These are phyloP conservation scores for Russula sp. DNA, from an alignment of 768 basidiomycete species.

Conservation along the genomic window DNA sequence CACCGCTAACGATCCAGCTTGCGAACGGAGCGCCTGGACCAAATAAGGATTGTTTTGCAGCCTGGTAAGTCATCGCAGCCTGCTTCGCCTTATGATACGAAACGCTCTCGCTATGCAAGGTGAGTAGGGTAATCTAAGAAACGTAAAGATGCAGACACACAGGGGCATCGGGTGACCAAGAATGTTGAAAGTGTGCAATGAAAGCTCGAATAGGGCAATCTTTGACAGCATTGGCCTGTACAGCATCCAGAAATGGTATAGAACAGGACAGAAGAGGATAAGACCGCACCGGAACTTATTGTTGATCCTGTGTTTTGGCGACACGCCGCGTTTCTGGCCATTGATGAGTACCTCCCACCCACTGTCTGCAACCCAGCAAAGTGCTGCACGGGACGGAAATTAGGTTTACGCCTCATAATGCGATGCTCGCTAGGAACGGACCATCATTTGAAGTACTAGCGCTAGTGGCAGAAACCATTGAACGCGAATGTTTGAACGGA, in stretches of 20 bases:
- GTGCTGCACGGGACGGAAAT: conserved; percentile 37
- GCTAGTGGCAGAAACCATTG: conserved; percentile 24
- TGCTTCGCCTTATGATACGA: conserved; percentile 47
- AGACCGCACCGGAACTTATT: conserved; percentile 52
- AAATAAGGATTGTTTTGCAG: conserved; percentile 44
- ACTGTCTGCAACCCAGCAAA: conserved; percentile 61
- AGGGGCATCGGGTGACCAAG: conserved; percentile 17
- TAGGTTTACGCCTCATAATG: background rate
- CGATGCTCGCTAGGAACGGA: conserved; percentile 29
- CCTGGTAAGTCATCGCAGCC: conserved; percentile 40
- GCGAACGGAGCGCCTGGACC: conserved; percentile 44
- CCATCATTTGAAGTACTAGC: conserved; percentile 63
- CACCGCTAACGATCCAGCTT: conserved; percentile 58
- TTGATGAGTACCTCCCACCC: conserved; percentile 65
- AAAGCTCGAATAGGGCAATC: conserved; percentile 47
- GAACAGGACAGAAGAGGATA: background rate
- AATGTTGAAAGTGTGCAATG: conserved; percentile 27
- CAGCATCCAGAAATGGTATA: background rate
- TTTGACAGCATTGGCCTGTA: conserved; percentile 49
- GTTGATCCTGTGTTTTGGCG: conserved; percentile 61
- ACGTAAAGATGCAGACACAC: conserved; percentile 17
- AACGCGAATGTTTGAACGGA: conserved; percentile 55
- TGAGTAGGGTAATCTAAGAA: background rate
- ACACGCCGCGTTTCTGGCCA: conserved; percentile 71
- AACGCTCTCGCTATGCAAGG: conserved; percentile 17